Conservation (phyloP, 2,329 filamentous ascomycete species). For the Mollisiaceae sp. region DNA sequence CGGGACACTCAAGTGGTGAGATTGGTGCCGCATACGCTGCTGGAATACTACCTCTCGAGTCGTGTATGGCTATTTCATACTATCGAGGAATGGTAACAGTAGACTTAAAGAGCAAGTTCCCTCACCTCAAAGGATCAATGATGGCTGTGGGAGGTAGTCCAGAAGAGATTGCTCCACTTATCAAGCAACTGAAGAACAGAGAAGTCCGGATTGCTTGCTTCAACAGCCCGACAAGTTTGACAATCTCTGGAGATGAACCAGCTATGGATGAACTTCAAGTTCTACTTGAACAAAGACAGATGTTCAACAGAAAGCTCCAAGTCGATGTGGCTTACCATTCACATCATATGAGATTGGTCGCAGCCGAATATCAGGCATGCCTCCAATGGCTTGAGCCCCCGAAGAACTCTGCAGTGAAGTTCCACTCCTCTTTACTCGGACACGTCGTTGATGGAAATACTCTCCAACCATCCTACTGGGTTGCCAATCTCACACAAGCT, state of each 20-base stretch:
- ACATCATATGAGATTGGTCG: conserved; percentile 42
- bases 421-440: conserved; percentile 31
- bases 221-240: conserved; percentile 39
- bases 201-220: conserved; percentile 43
- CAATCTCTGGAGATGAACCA: conserved; percentile 33
- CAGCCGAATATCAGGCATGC: conserved; percentile 35
- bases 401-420: conserved; percentile 10
- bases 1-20: conserved; percentile 43
- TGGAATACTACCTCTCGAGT: conserved; percentile 32
- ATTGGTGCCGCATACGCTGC: conserved; percentile 47
- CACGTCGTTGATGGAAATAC: conserved; percentile 20
- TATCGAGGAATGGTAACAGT: conserved; percentile 30
- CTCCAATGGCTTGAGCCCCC: conserved; percentile 17
- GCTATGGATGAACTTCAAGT: conserved; percentile 28
- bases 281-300: conserved; percentile 23
- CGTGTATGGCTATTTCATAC: conserved; percentile 34
- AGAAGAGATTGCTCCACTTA: conserved; percentile 22
- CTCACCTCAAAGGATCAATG: conserved; percentile 52
- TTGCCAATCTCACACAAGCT: conserved; percentile 49
- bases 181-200: conserved; percentile 20
- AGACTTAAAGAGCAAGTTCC: conserved; percentile 32
- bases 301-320: conserved; percentile 43
- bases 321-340: conserved; percentile 51
- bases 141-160: conserved; percentile 52
- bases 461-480: conserved; percentile 50